These are phyloP conservation scores for Drosera spatulata DNA, from an alignment of 179 eudicot species.

Conservation along the genomic window DNA sequence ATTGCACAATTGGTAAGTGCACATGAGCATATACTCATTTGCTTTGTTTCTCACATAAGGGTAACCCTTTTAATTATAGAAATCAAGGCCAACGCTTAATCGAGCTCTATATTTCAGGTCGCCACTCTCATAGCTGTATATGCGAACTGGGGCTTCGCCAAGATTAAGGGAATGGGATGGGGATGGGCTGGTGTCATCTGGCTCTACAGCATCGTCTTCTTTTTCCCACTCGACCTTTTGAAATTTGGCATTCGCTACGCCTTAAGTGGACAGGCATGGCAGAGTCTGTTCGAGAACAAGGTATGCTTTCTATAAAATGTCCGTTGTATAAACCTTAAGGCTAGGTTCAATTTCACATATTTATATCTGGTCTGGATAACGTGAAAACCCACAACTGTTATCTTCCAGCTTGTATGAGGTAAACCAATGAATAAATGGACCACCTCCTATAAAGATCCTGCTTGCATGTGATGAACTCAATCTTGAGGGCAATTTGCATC, in stretches of 20 bases:
- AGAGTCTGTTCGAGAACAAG: slow-evolving; percentile 44
- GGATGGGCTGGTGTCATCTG: slow-evolving; percentile 84
- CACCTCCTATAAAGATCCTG: too few relatives aligned
- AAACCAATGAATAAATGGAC: too few relatives aligned
- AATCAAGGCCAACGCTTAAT: neutral
- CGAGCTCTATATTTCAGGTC: slow-evolving; percentile 22
- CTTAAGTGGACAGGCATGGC: slow-evolving; percentile 69
- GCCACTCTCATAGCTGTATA: slow-evolving; percentile 77
- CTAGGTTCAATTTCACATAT: too few relatives aligned
- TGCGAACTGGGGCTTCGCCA: slow-evolving; percentile 52
- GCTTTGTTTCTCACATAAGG: neutral
- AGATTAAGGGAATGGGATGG: slow-evolving; percentile 76
- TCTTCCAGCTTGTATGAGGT: too few relatives aligned
- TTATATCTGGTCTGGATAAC: too few relatives aligned
- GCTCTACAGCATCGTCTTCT: slow-evolving; percentile 61
- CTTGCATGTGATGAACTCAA: too few relatives aligned
- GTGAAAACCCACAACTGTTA: too few relatives aligned
- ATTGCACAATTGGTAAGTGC: slow-evolving; percentile 56
- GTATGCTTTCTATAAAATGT: slow-evolving; percentile 10
- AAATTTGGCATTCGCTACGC: slow-evolving; percentile 53
- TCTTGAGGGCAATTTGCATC: too few relatives aligned
- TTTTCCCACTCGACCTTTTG: slow-evolving; percentile 56
- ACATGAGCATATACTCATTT: neutral
- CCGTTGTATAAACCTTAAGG: too few relatives aligned
- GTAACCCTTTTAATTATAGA: neutral